Evolutionary conservation across 106 monocot species (phyloP), one percentile per base, ranked within the genome.

Genomic region (Dioscorea zingiberensis): DNA sequence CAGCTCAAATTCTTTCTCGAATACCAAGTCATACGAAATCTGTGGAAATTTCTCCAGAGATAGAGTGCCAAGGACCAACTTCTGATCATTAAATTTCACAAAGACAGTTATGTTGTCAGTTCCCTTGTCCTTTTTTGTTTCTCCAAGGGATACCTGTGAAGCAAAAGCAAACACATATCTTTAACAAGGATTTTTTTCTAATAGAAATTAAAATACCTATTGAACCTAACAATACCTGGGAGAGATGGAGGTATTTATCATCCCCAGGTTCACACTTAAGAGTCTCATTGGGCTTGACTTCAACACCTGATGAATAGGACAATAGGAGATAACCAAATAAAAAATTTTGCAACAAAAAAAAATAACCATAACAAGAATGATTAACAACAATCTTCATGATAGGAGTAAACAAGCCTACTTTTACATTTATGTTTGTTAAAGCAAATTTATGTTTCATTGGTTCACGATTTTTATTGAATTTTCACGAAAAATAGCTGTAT

Each of bases 1-100:
- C 29, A 90, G 69, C 51, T 90, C 84, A 67, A 90, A 90, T 25
- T 86, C 87, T 55, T 87, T 90, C 47, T 94, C 94, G 69, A 94
- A 90, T 1, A 94, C 87, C 47, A 94, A 65, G 69, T 94, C 94
- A 71, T 74, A 84, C 5, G 64, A 59, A 48, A 89, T 82, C 38
- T 90, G 94, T 13, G 79, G 55, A 59, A 44, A 81, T 45, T 76
- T 86, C 2, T 84, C 90, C 4, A 60, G 10, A 6, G 83, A 77
- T 6, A 94, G 79, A 27, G 79, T 90, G 47, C 87, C 94, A 55
- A 94, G 49, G 25, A 81, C 89, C 12, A 86, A 60, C 65, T 90
- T 90, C 66, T 90, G 55, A 23, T 71, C 76, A 65, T 80, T 59
- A 58, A 74, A n/a, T 44, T 77, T 84, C 45, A 90, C 77, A 76